Evolutionary conservation across 2,329 filamentous ascomycete species (phyloP).

Genomic region (Madurella fahalii): DNA sequence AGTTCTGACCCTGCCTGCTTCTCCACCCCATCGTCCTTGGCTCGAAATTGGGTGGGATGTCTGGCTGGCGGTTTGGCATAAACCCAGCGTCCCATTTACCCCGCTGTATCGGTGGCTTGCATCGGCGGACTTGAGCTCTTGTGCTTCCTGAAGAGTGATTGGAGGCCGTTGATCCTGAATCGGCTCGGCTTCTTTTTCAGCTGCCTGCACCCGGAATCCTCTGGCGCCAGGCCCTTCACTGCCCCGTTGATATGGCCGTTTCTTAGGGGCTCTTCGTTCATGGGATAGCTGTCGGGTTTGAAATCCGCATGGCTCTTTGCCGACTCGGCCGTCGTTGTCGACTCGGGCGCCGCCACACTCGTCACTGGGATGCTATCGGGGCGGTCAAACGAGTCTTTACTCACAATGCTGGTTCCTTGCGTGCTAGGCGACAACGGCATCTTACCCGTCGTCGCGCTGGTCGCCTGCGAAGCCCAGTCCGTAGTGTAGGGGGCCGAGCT

Average conservation of each 20-base stretch:
- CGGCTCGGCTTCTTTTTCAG: constrained; percentile 61
- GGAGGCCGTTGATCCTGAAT: constrained; percentile 59
- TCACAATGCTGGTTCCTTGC: constrained; percentile 61
- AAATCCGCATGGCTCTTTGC: constrained; percentile 26
- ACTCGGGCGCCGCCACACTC: constrained; percentile 38
- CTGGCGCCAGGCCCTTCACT: constrained; percentile 35
- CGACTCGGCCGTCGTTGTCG: constrained; percentile 25
- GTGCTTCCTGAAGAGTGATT: constrained; percentile 45
- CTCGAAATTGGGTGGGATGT: neutral
- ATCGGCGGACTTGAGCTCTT: constrained; percentile 40
- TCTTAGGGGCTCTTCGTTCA: constrained; percentile 21
- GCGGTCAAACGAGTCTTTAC: constrained; percentile 53
- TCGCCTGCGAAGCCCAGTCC: constrained; percentile 61
- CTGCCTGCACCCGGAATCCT: constrained; percentile 38
- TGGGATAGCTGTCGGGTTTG: constrained; percentile 18
- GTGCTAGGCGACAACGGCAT: constrained; percentile 63
- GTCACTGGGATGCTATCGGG: constrained; percentile 41
- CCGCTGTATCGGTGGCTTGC: constrained; percentile 29
- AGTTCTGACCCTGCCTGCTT: neutral
- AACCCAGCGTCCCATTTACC: constrained; percentile 15
- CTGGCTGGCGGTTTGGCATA: neutral
- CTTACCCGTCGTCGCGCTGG: constrained; percentile 60
- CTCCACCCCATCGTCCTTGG: neutral
- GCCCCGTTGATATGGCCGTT: constrained; percentile 20
- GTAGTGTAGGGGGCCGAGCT: constrained; percentile 52